Percentiles rank a stretch among this genome's conserved stretches.
Conservation (phyloP, 805 yeast genomes). For the Torulaspora franciscae region DNA sequence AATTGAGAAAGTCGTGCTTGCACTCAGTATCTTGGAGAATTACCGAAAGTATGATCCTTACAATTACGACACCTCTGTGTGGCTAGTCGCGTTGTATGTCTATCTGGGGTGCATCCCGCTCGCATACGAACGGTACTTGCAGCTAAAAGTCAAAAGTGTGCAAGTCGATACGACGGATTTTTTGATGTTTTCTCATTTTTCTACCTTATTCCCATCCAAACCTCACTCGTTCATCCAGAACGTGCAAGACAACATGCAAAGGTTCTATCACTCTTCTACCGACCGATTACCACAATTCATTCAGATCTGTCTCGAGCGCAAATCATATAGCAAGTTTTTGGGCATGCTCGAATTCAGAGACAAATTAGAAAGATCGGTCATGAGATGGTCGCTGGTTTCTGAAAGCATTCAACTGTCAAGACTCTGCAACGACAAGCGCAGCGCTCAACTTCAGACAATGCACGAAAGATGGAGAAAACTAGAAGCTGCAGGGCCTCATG, state of each 20-base stretch:
- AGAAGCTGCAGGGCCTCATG: slow-evolving; percentile 24
- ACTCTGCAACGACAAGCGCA: slow-evolving; percentile 30
- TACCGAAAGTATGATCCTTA: slow-evolving; percentile 54
- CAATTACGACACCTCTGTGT: slow-evolving; percentile 65
- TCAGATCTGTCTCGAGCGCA: slow-evolving; percentile 50
- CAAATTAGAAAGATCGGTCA: slow-evolving; percentile 48
- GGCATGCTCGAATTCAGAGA: slow-evolving; percentile 60
- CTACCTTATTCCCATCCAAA: slow-evolving; percentile 44
- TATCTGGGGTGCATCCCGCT: slow-evolving; percentile 49
- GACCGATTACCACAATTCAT: slow-evolving; percentile 49
- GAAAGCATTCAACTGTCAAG: slow-evolving; percentile 28
- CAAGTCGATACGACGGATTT: slow-evolving; percentile 70
- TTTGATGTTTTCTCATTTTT: slow-evolving; percentile 45
- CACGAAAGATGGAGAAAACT: slow-evolving; percentile 33
- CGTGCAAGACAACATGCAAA: slow-evolving; percentile 27
- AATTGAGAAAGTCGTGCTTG: slow-evolving; percentile 34
- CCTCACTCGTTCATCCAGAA: slow-evolving; percentile 37
- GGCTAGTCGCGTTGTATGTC: slow-evolving; percentile 64
- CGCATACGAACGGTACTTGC: slow-evolving; percentile 48
- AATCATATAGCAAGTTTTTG: slow-evolving; percentile 59
- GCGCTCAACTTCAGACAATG: slow-evolving; percentile 15
- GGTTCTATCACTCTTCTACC: slow-evolving; percentile 49
- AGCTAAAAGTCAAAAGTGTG: slow-evolving; percentile 61
- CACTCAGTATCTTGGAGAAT: slow-evolving; percentile 54
- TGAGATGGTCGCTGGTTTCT: slow-evolving; percentile 35